These are phyloP conservation scores for Fragilaria radians DNA, from an alignment of 108 stramenopile genomes.

Conservation along the genomic window DNA sequence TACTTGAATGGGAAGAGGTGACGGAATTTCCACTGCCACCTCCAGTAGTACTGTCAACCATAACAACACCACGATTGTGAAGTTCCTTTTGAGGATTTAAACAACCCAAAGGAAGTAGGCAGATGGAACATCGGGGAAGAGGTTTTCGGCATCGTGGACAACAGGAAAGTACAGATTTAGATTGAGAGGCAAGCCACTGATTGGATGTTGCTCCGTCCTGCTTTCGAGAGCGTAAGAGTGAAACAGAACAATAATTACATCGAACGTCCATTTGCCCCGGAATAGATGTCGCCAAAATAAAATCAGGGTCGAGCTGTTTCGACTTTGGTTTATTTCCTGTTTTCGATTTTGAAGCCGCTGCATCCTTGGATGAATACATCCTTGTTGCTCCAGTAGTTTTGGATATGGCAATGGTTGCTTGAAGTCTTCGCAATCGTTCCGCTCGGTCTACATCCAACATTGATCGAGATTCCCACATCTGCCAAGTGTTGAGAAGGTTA, in stretches of 20 bases:
- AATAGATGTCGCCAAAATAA: conserved; percentile 13
- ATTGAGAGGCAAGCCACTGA: conserved; percentile 60
- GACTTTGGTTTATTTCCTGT: conserved; percentile 6
- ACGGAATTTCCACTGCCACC: conserved; percentile 20
- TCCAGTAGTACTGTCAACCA: conserved; percentile 1
- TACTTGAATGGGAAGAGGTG: no score
- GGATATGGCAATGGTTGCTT: background rate
- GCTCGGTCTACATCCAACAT: conserved; percentile 75
- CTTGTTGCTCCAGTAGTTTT: no score
- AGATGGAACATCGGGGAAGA: conserved; percentile 79
- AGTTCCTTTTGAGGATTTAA: conserved; percentile 87
- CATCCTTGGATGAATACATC: no score
- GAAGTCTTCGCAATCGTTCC: conserved; percentile 47
- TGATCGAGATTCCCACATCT: conserved; percentile 78
- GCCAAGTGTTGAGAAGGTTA: conserved; percentile 57
- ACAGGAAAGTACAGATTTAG: conserved; percentile 74
- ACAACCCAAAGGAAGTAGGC: conserved; percentile 70
- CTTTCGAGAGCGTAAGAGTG: conserved; percentile 48
- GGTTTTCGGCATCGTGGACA: conserved; percentile 89
- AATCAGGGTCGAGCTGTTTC: conserved; percentile 14
- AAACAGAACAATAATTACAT: conserved; percentile 81
- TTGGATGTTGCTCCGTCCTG: conserved; percentile 62
- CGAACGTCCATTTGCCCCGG: conserved; percentile 58
- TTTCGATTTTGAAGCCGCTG: no score
- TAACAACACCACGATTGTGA: conserved; percentile 24